Percentiles rank a stretch among this genome's conserved stretches.
Evolutionary conservation across 1,139 yeast species (phyloP).

Genomic region (Saccharomyces hybrid): DNA sequence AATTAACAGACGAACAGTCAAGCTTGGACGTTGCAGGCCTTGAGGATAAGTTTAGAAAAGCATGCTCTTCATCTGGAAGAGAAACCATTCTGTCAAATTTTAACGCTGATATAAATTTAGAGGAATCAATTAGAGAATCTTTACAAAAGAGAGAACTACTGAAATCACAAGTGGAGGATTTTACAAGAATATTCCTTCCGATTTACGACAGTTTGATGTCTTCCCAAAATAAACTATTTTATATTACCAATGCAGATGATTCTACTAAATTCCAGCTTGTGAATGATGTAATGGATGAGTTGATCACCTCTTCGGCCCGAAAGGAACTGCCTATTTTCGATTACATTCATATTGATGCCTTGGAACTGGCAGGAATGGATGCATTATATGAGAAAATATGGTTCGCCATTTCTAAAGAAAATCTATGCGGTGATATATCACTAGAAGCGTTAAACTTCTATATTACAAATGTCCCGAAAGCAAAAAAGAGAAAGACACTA

Average conservation of each 20-base stretch:
- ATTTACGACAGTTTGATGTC: not conserved
- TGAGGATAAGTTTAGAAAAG: conserved; percentile 7
- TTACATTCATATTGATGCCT: conserved; percentile 74
- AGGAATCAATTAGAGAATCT: not conserved
- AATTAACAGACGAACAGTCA: not conserved
- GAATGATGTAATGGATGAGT: conserved; percentile 62
- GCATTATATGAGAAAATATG: conserved; percentile 71
- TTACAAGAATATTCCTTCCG: not conserved
- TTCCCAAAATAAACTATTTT: conserved; percentile 42
- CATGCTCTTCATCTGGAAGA: not conserved
- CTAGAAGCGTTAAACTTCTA: conserved; percentile 40
- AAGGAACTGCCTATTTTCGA: conserved; percentile 49
- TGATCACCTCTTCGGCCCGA: conserved; percentile 37
- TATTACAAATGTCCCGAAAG: conserved; percentile 31
- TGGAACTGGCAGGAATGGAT: conserved; percentile 62
- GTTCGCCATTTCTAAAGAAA: conserved; percentile 54
- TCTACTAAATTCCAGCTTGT: conserved; percentile 89
- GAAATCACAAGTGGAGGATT: not conserved
- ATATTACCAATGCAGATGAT: conserved; percentile 88
- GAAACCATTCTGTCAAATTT: not conserved
- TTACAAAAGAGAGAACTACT: not conserved
- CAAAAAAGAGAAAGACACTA: conserved; percentile 37
- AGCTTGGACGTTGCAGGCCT: conserved; percentile 7
- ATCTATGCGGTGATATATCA: conserved; percentile 52
- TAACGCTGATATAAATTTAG: conserved; percentile 4